Conservation (phyloP, 345 rosid species). For the Balakata baccata region DNA sequence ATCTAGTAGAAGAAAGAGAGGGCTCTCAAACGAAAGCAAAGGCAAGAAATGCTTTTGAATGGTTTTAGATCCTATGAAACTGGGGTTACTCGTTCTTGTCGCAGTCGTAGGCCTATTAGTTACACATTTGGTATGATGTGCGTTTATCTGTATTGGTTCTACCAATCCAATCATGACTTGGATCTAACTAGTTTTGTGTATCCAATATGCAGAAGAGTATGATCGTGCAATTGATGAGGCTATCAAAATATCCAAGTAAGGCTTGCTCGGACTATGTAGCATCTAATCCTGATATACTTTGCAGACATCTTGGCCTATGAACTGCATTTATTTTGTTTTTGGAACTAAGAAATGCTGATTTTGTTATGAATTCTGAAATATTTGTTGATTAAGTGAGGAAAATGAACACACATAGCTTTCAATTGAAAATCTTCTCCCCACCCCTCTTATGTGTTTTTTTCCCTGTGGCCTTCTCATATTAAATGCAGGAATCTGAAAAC, state of each 20-base stretch:
- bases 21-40: constrained; percentile 50
- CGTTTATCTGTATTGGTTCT: not conserved
- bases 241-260: constrained; percentile 60
- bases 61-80: constrained; percentile 31
- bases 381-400: not conserved
- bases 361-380: not conserved
- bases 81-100: constrained; percentile 58
- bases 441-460: not conserved
- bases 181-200: not conserved
- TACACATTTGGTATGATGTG: constrained; percentile 66
- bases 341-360: not conserved
- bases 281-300: constrained; percentile 1
- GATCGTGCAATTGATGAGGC: constrained; percentile 73
- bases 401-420: not conserved
- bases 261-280: constrained; percentile 14
- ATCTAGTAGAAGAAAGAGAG: constrained; percentile 64
- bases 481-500: not conserved
- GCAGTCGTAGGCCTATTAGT: constrained; percentile 49
- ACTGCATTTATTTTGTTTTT: not conserved
- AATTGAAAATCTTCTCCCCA: not conserved
- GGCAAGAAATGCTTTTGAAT: constrained; percentile 50
- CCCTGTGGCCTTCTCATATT: not conserved
- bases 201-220: constrained; percentile 57
- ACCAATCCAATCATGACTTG: not conserved
- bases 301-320: not conserved